Evolutionary conservation across 768 basidiomycete genomes (phyloP).

Genomic region (Tylopilus subfusipes): DNA sequence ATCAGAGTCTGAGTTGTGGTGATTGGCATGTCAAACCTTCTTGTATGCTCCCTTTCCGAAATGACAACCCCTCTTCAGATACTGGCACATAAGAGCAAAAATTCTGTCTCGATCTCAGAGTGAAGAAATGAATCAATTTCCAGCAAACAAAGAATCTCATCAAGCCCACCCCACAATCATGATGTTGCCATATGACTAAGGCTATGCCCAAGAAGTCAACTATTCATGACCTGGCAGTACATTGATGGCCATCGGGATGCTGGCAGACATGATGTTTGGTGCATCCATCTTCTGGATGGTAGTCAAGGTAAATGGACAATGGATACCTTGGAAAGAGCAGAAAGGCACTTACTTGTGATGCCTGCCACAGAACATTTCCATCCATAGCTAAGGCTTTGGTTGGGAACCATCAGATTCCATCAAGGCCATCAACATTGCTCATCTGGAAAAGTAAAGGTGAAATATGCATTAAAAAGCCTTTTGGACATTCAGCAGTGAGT

Average conservation of each 20-base stretch:
- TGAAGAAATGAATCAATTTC: conserved; percentile 80
- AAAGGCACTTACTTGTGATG: not conserved
- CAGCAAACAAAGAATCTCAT: conserved; percentile 62
- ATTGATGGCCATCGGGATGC: conserved; percentile 78
- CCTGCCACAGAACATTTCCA: conserved; percentile 21
- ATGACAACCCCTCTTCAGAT: conserved; percentile 38
- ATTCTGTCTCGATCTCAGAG: conserved; percentile 59
- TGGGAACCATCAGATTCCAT: conserved; percentile 80
- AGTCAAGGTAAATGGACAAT: conserved; percentile 41
- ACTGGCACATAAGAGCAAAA: conserved; percentile 70
- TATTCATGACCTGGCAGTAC: conserved; percentile 73
- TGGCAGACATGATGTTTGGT: conserved; percentile 52
- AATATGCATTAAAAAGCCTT: conserved; percentile 45
- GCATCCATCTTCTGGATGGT: conserved; percentile 74
- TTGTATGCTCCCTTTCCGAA: not conserved
- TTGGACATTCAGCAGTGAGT: conserved; percentile 51
- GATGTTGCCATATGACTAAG: conserved; percentile 45
- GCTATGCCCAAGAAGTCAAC: conserved; percentile 58
- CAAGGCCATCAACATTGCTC: conserved; percentile 79
- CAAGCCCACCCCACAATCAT: conserved; percentile 63
- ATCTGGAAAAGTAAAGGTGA: conserved; percentile 63
- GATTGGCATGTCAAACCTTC: conserved; percentile 41
- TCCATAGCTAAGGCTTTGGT: conserved; percentile 42
- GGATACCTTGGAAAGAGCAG: not conserved
- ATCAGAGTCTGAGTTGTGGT: conserved; percentile 72